A percentile compares a stretch with the other conserved stretches of the same genome.
These are phyloP conservation scores for Xylaria sp. DNA, from an alignment of 2,329 filamentous ascomycete species.

Conservation along the genomic window DNA sequence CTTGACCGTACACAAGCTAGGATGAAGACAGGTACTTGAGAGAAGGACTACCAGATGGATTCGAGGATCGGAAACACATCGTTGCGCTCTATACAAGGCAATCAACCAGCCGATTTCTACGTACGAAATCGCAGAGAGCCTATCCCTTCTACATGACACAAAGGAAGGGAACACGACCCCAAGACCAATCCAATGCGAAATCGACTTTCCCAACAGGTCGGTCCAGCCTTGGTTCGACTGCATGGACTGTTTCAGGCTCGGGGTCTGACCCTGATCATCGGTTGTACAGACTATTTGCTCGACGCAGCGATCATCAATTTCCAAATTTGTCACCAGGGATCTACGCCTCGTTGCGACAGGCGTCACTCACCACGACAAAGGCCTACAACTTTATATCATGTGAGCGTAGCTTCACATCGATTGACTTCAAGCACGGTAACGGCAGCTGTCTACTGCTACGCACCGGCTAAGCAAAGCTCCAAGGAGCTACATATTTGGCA, in stretches of 20 bases:
- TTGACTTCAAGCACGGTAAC: not conserved
- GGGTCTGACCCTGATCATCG: constrained; percentile 24
- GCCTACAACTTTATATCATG: not conserved
- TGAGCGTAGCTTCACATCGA: constrained; percentile 8
- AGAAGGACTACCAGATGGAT: constrained; percentile 4
- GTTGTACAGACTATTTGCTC: constrained; percentile 17
- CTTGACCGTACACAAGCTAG: constrained; percentile 6
- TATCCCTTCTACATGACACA: not conserved
- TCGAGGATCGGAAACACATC: not conserved
- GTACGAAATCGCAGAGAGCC: constrained; percentile 8
- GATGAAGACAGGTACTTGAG: constrained; percentile 1
- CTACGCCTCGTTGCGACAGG: constrained; percentile 11
- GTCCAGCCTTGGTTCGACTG: constrained; percentile 8
- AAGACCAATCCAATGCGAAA: constrained; percentile 4
- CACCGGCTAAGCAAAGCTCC: not conserved
- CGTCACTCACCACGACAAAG: not conserved
- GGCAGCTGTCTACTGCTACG: not conserved
- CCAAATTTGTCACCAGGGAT: constrained; percentile 26
- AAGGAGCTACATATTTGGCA: not conserved
- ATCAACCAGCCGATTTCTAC: constrained; percentile 3
- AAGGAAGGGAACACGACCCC: not conserved
- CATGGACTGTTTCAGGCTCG: not conserved
- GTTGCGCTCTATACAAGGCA: not conserved
- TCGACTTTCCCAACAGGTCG: constrained; percentile 8
- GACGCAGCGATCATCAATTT: constrained; percentile 31